A percentile compares a stretch with the other conserved stretches of the same genome.
These are phyloP conservation scores for Phytomonas francai DNA, from an alignment of 208 protist species.

Conservation along the genomic window DNA sequence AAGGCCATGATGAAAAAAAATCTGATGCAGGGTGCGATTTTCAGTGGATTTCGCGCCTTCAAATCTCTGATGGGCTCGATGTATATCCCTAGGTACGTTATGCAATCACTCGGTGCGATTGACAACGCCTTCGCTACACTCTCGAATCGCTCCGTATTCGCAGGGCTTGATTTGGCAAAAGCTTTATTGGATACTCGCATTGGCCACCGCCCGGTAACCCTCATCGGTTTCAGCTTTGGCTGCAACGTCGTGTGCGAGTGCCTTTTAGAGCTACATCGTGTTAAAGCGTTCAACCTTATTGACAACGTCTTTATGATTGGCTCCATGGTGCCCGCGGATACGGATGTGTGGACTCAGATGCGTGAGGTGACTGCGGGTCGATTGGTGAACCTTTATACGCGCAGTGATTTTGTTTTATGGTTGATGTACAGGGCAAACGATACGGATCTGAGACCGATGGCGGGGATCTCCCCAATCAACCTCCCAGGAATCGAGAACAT, in stretches of 20 bases:
- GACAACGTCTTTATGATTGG: slow-evolving; percentile 86
- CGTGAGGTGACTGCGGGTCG: slow-evolving; percentile 74
- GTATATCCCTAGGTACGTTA: slow-evolving; percentile 59
- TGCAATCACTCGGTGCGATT: slow-evolving; percentile 74
- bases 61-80: slow-evolving; percentile 56
- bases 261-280: slow-evolving; percentile 52
- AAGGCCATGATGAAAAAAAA: slow-evolving; percentile 35
- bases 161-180: slow-evolving; percentile 71
- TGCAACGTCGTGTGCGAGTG: slow-evolving; percentile 76
- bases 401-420: slow-evolving; percentile 75
- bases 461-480: slow-evolving; percentile 57
- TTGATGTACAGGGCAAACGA: slow-evolving; percentile 73
- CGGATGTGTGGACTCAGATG: slow-evolving; percentile 43
- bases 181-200: slow-evolving; percentile 50
- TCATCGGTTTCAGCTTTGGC: slow-evolving; percentile 86
- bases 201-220: slow-evolving; percentile 74
- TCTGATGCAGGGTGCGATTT: slow-evolving; percentile 48
- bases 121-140: slow-evolving; percentile 80
- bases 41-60: slow-evolving; percentile 60
- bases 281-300: slow-evolving; percentile 54
- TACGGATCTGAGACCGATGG: slow-evolving; percentile 63
- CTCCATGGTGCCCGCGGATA: slow-evolving; percentile 40
- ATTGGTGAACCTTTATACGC: slow-evolving; percentile 83
- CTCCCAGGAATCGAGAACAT: slow-evolving; percentile 84
- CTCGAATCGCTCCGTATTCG: slow-evolving; percentile 56